Percentiles rank a stretch among this genome's conserved stretches.
These are phyloP conservation scores for Trichoderma asperellum DNA, from an alignment of 2,329 filamentous ascomycete species.

Conservation along the genomic window DNA sequence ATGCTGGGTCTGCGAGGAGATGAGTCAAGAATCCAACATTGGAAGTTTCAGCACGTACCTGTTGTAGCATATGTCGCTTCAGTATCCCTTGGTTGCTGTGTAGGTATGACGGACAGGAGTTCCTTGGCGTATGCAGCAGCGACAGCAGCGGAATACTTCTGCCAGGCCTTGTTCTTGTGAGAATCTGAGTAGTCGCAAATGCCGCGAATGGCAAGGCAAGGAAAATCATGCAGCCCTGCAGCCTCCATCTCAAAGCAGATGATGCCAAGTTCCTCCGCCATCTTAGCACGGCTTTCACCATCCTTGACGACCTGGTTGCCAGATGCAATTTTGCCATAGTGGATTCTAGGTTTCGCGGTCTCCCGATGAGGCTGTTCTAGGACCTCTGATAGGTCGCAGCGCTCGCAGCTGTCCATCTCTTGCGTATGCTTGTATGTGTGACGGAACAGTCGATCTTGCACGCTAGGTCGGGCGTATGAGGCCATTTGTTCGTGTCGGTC, in stretches of 20 bases:
- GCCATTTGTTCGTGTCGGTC: background rate
- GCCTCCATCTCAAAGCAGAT: slow-evolving; percentile 38
- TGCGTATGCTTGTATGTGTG: slow-evolving; percentile 8
- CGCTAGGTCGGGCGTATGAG: background rate
- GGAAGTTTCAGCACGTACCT: background rate
- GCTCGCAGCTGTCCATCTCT: background rate
- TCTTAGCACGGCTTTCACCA: slow-evolving; percentile 23
- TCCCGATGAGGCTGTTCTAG: background rate
- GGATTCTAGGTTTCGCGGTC: slow-evolving; percentile 19
- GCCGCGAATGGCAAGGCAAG: slow-evolving; percentile 42
- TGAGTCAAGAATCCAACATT: background rate
- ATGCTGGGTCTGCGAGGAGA: background rate
- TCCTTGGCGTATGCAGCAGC: slow-evolving; percentile 38
- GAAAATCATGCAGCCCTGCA: slow-evolving; percentile 32
- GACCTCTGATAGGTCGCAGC: background rate
- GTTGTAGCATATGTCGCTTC: background rate
- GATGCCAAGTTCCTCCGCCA: slow-evolving; percentile 6
- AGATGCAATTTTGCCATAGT: slow-evolving; percentile 37
- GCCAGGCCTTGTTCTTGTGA: slow-evolving; percentile 45
- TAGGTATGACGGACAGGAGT: background rate
- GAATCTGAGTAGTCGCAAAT: slow-evolving; percentile 47
- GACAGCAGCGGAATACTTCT: slow-evolving; percentile 41
- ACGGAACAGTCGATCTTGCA: background rate
- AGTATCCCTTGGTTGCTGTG: background rate
- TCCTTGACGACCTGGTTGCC: slow-evolving; percentile 35